phyloP scores from a whole-genome alignment of 345 rosid species.

The Capsella bursapastoris region DNA sequence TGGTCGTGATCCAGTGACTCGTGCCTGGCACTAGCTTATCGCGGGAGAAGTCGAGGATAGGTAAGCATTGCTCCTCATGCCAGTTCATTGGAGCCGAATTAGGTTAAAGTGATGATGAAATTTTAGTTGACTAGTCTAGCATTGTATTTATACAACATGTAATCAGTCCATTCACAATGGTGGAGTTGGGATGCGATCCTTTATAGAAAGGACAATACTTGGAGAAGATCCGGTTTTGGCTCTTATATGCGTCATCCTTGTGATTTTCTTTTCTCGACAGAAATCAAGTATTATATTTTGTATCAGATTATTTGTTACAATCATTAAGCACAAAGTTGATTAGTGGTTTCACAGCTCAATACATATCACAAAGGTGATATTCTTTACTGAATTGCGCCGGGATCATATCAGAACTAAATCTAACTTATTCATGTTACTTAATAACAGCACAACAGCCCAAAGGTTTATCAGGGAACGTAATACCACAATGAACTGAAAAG shows the following conservation, averaged over 20 bases:
- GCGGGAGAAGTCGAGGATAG: constrained; percentile 40
- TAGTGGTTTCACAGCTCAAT: background rate
- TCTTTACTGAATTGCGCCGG: too few species aligned
- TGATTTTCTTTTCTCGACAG: too few species aligned
- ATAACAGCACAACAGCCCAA: background rate
- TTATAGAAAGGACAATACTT: constrained; percentile 1
- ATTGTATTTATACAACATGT: background rate
- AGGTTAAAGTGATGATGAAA: background rate
- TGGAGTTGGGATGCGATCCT: background rate
- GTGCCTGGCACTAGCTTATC: constrained; percentile 53
- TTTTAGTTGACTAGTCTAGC: constrained; percentile 13
- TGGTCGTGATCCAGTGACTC: constrained; percentile 47
- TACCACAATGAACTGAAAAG: constrained; percentile 13
- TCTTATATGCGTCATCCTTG: constrained; percentile 28
- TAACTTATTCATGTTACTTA: constrained; percentile 6
- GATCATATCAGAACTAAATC: background rate
- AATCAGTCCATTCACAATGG: background rate
- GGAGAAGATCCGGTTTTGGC: constrained; percentile 37
- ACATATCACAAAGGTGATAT: too few species aligned
- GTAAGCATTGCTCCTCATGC: constrained; percentile 29
- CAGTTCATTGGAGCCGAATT: constrained; percentile 26
- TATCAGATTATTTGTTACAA: background rate
- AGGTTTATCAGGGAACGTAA: background rate
- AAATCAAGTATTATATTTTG: too few species aligned
- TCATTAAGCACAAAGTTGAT: constrained; percentile 5